A percentile compares a stretch with the other conserved stretches of the same genome.
Conservation (phyloP, 129 eudicot species). For the Flaveria linearis region DNA sequence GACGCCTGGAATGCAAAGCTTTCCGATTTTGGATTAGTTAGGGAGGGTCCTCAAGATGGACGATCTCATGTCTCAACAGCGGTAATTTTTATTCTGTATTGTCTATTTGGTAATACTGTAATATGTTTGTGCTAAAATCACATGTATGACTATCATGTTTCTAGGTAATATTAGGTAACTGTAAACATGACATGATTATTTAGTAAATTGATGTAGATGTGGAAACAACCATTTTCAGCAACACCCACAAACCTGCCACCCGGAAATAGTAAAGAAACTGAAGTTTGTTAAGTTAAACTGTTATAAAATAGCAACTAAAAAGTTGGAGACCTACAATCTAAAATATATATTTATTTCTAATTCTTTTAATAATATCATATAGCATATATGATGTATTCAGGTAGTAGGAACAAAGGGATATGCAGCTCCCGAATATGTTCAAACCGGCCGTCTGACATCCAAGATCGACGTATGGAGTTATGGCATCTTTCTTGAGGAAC, state of each 20-base stretch:
- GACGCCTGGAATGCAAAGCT: constrained; percentile 80
- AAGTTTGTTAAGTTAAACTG: too few relatives aligned
- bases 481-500: constrained; percentile 69
- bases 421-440: constrained; percentile 83
- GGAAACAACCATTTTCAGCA: too few relatives aligned
- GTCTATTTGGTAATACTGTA: not conserved
- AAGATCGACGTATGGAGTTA: constrained; percentile 73
- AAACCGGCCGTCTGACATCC: constrained; percentile 69
- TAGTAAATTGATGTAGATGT: too few relatives aligned
- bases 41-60: constrained; percentile 86
- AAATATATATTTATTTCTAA: too few relatives aligned
- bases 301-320: constrained; percentile 2
- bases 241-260: too few relatives aligned
- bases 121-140: not conserved
- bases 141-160: not conserved
- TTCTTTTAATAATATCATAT: constrained; percentile 8
- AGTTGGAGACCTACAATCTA: not conserved
- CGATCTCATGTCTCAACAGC: constrained; percentile 78
- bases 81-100: constrained; percentile 40
- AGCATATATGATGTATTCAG: constrained; percentile 33
- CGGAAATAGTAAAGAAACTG: too few relatives aligned
- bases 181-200: too few relatives aligned
- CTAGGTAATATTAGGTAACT: too few relatives aligned
- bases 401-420: constrained; percentile 78
- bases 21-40: constrained; percentile 87